A percentile compares a stretch with the other conserved stretches of the same genome.
phyloP scores from a whole-genome alignment of 2,329 filamentous ascomycete genomes.

The Trichoderma oligosporum region DNA sequence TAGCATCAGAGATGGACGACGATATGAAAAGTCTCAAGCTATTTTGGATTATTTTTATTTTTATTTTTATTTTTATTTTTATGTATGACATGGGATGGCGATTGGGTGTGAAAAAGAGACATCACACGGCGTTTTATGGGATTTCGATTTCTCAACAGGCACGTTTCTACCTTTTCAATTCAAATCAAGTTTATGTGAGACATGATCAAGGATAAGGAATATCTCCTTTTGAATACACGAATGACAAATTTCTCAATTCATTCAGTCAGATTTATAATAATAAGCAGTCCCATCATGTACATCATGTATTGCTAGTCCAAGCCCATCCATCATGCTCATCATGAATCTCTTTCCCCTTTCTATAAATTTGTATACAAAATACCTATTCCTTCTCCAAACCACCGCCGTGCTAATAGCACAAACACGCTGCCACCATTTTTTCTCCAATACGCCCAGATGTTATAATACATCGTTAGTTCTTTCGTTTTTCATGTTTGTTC shows the following conservation, averaged over 20 bases:
- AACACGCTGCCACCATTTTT: background rate
- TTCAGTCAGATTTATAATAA: background rate
- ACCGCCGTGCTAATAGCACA: background rate
- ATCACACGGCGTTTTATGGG: slow-evolving; percentile 9
- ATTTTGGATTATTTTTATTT: background rate
- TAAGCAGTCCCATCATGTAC: background rate
- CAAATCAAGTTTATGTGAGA: too few species aligned
- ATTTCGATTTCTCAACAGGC: background rate
- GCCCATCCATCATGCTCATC: slow-evolving; percentile 5
- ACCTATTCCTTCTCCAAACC: background rate
- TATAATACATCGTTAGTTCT: background rate
- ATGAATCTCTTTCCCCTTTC: background rate
- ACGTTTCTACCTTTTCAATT: background rate
- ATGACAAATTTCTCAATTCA: background rate
- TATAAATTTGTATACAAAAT: slow-evolving; percentile 11
- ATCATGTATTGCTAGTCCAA: slow-evolving; percentile 16
- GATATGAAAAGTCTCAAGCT: too few species aligned
- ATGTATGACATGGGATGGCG: background rate
- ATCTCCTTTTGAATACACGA: background rate
- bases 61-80: background rate
- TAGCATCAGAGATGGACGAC: too few species aligned
- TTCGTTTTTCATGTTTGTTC: background rate
- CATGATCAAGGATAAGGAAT: background rate
- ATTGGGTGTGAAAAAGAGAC: background rate
- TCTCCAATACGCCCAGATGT: background rate